Evolutionary conservation across 495 filamentous ascomycete genomes (phyloP), one percentile per base, ranked within the genome.

Genomic region (Xylaria cubensis): DNA sequence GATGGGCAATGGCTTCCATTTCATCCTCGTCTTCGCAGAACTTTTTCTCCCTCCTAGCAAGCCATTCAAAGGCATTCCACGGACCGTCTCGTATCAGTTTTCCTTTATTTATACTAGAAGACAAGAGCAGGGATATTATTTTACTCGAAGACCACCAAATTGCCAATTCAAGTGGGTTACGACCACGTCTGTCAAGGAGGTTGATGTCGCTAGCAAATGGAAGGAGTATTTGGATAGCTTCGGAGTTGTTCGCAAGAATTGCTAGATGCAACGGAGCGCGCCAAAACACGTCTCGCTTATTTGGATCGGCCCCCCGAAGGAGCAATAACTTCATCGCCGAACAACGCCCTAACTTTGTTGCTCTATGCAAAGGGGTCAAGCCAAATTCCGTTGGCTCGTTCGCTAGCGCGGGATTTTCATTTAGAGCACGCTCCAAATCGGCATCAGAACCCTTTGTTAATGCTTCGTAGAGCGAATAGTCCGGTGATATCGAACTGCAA

Each of bases 211-310:
- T 21, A 24, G 19, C 8, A 62, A 41, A 62, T 0, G 4, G 59
- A 21, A 41, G 59, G 9, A 62, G 59, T 42, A 62, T 62, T 62
- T 42, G 17, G 17, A 10, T 42, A 21, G 59, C 59, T 62, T 62
- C n/a, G 9, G 4, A n/a, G 59, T 41, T 36, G 24, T 4, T 41
- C 2, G 29, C 6, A 3, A 0, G 3, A 21, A 36, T 36, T 36
- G 59, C 32, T 5, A 0, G 0, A 24, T 21, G 36, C n/a, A 62
- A 9, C 36, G 59, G 9, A 62, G 34, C 2, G 34, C 7, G 1
- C 9, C 10, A 9, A 62, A 62, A 59, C 2, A 36, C n/a, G 19
- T 62, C 36, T 19, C n/a, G 36, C n/a, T 62, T 21, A n/a, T 36
- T 42, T 42, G 36, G 32, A 42, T 62, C 59, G 4, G 59, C 34